Base-by-base conservation (phyloP, 257 asterid species). In the Haberlea rhodopensis region DNA sequence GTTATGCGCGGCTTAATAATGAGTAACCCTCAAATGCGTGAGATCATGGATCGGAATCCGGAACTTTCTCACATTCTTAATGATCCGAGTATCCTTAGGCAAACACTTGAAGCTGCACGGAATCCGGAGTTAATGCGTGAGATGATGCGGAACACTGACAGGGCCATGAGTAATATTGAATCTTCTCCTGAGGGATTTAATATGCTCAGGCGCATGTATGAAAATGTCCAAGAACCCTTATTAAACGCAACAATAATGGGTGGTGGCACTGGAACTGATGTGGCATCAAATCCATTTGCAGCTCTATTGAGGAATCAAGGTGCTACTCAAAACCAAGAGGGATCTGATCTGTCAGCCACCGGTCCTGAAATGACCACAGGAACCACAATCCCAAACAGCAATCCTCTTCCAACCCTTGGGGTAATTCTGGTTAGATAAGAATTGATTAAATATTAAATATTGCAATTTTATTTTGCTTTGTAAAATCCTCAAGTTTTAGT, bases 81-180 rank as follows among this genome's bases (percentile, higher is more conserved):
- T 73, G 90, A 84, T 77, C 85, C 85, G 22, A 78, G 84, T 53
- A 84, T 81, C 65, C 85, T 81, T 45, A 79, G 84, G 16, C 85
- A 81, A 73, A 77, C 87, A 24, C 82, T 84, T 87, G 87, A 81
- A 55, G 87, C 87, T 79, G 84, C 85, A 57, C 75, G 79, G 20
- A 81, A 81, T 76, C 90, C 90, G 64, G 90, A 84, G 62, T 75
- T 81, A 59, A 81, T 84, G 90, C 84, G 87, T 27, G 90, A 84
- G 77, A 81, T 81, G 87, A 81, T 84, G 87, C 83, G 89, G 18
- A 77, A 79, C 66, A 82, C 85, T 15, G 88, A 82, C 76, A 82
- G 87, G 70, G 85, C 87, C 20, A 82, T 82, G 85, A 82, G 87
- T 61, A 82, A 82, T 69, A 82, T 79, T 57, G 87, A 82, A 74